A percentile compares a stretch with the other conserved stretches of the same genome.
Conservation (phyloP, 202 grass and related monocot species). For the Setaria italica region DNA sequence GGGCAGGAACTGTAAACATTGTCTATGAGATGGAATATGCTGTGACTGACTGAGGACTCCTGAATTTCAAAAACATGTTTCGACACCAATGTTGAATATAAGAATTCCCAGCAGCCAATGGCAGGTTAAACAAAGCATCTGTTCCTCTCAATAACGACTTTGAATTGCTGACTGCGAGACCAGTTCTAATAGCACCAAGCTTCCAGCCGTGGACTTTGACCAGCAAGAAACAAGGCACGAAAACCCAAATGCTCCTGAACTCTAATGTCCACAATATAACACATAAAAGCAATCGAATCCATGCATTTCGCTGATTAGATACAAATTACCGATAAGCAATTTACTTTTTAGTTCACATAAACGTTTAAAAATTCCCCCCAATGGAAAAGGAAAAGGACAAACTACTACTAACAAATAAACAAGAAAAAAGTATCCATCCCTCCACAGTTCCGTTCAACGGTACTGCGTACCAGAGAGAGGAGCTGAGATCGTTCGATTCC, state of each 20-base stretch:
- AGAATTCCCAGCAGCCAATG: constrained; percentile 15
- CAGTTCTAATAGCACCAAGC: constrained; percentile 43
- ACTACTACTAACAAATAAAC: constrained; percentile 17
- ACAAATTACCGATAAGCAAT: neutral
- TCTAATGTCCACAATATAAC: constrained; percentile 14
- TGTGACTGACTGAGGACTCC: neutral
- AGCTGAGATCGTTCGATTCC: neutral
- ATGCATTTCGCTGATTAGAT: neutral
- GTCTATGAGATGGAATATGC: constrained; percentile 24
- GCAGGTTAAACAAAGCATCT: constrained; percentile 25
- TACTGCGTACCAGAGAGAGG: neutral
- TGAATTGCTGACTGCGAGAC: constrained; percentile 60
- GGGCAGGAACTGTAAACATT: neutral
- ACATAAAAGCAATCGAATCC: constrained; percentile 24
- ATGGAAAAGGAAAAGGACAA: neutral
- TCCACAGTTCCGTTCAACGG: neutral
- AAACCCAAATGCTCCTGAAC: constrained; percentile 29
- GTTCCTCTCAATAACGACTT: constrained; percentile 44
- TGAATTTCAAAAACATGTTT: constrained; percentile 23
- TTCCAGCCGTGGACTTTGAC: constrained; percentile 60
- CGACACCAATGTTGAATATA: constrained; percentile 36
- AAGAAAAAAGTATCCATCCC: neutral
- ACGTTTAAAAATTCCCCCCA: neutral
- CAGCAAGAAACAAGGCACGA: constrained; percentile 35
- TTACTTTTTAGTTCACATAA: neutral